A percentile compares a stretch with the other conserved stretches of the same genome.
phyloP scores from a whole-genome alignment of 2,329 filamentous ascomycete genomes.

The Apiospora phragmitis region DNA sequence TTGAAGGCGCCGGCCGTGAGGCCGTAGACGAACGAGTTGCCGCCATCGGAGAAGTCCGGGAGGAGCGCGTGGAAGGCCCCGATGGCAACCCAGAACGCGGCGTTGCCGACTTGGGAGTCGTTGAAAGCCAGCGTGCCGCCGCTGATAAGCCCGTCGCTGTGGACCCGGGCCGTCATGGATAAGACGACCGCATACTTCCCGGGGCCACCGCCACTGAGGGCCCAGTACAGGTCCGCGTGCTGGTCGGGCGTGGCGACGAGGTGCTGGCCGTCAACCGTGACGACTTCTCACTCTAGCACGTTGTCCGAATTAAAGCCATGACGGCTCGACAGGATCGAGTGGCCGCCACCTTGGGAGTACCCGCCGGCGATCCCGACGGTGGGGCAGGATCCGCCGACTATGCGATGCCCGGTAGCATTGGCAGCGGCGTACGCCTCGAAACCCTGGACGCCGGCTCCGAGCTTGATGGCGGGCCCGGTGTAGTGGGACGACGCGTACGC shows the following conservation, averaged over 20 bases:
- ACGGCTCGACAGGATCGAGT: slow-evolving; percentile 35
- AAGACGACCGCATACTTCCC: slow-evolving; percentile 51
- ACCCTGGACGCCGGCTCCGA: slow-evolving; percentile 25
- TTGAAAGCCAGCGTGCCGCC: not conserved
- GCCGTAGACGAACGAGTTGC: slow-evolving; percentile 16
- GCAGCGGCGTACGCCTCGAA: slow-evolving; percentile 22
- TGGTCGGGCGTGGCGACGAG: slow-evolving; percentile 41
- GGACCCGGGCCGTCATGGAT: slow-evolving; percentile 47
- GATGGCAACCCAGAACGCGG: slow-evolving; percentile 11
- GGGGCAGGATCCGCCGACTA: slow-evolving; percentile 39
- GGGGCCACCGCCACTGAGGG: slow-evolving; percentile 48
- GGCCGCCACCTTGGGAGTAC: slow-evolving; percentile 48
- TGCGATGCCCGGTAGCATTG: slow-evolving; percentile 25
- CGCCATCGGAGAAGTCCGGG: slow-evolving; percentile 10
- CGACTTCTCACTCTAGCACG: slow-evolving; percentile 25
- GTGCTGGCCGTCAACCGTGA: slow-evolving; percentile 17
- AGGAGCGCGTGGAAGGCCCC: slow-evolving; percentile 7
- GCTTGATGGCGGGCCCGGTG: slow-evolving; percentile 25
- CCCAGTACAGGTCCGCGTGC: slow-evolving; percentile 55
- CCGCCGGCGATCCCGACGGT: slow-evolving; percentile 46
- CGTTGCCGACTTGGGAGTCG: not conserved
- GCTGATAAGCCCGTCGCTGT: slow-evolving; percentile 33
- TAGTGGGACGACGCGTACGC: slow-evolving; percentile 26
- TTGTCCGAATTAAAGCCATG: slow-evolving; percentile 50
- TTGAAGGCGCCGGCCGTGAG: slow-evolving; percentile 6